Conservation (phyloP, 495 filamentous ascomycete genomes). For the Astrothelium macrocarpum region DNA sequence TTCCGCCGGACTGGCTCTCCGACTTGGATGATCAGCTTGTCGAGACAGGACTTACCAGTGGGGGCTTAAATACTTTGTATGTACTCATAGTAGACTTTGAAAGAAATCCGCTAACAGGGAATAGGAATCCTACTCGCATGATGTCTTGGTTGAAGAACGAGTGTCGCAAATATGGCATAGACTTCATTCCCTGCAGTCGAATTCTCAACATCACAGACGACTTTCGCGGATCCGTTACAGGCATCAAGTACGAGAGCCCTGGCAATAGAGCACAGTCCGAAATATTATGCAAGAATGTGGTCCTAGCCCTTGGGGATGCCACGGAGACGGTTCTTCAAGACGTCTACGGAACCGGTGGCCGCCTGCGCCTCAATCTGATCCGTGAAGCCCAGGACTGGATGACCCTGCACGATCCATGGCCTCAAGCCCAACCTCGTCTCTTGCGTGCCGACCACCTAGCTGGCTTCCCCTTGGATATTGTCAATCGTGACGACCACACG, state of each 20-base stretch:
- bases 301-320: not conserved
- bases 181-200: not conserved
- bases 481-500: not conserved
- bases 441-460: not conserved
- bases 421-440: not conserved
- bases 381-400: not conserved
- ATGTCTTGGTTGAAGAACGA: not conserved
- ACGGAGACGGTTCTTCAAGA: not conserved
- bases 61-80: not conserved
- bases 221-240: not conserved
- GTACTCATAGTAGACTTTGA: not conserved
- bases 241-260: not conserved
- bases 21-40: not conserved
- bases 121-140: not conserved
- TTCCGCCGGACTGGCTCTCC: not conserved
- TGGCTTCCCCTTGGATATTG: not conserved
- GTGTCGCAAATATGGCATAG: not conserved
- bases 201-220: not conserved
- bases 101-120: not conserved
- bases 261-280: not conserved
- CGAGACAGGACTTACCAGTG: not conserved
- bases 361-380: not conserved
- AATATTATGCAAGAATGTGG: not conserved
- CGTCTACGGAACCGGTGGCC: not conserved
- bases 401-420: not conserved